These are phyloP conservation scores for Aspergillus sp. DNA, from an alignment of 2,329 filamentous ascomycete genomes.

Conservation along the genomic window DNA sequence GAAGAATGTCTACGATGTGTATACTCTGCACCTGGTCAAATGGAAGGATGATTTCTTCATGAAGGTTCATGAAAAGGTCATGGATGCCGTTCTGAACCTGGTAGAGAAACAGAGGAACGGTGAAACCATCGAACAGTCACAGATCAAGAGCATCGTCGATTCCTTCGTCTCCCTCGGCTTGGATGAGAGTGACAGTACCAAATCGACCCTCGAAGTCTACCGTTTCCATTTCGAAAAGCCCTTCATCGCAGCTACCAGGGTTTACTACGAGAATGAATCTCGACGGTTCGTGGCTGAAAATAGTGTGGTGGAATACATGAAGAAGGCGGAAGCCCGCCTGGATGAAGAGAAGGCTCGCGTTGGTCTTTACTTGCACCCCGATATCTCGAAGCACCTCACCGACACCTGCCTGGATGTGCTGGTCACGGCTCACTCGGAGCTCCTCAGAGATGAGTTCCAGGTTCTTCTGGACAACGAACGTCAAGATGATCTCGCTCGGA, in stretches of 20 bases:
- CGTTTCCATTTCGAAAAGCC: slow-evolving; percentile 87
- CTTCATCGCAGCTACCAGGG: slow-evolving; percentile 78
- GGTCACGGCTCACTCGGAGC: slow-evolving; percentile 78
- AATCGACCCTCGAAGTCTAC: slow-evolving; percentile 94
- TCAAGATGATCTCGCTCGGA: slow-evolving; percentile 90
- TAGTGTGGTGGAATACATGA: slow-evolving; percentile 98
- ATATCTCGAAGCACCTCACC: slow-evolving; percentile 81
- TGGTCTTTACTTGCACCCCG: slow-evolving; percentile 82
- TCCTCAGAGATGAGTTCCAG: slow-evolving; percentile 96
- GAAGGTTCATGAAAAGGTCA: slow-evolving; percentile 80
- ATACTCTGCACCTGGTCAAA: slow-evolving; percentile 91
- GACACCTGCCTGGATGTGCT: slow-evolving; percentile 84
- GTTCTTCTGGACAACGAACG: slow-evolving; percentile 88
- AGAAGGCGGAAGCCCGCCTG: slow-evolving; percentile 88
- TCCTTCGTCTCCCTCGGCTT: slow-evolving; percentile 94
- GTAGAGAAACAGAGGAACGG: slow-evolving; percentile 97
- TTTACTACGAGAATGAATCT: slow-evolving; percentile 89
- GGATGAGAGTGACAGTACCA: slow-evolving; percentile 87
- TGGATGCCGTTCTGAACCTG: slow-evolving; percentile 89
- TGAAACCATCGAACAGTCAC: slow-evolving; percentile 93
- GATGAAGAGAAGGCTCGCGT: slow-evolving; percentile 94
- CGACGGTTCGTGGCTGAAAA: slow-evolving; percentile 94
- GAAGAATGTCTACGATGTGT: slow-evolving; percentile 97
- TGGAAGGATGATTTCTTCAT: slow-evolving; percentile 92
- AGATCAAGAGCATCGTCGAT: slow-evolving; percentile 96